Percentiles rank a stretch among this genome's conserved stretches.
Evolutionary conservation across 371 early-diverging fungal genomes (phyloP).

Genomic region (Saksenaea oblongispora): DNA sequence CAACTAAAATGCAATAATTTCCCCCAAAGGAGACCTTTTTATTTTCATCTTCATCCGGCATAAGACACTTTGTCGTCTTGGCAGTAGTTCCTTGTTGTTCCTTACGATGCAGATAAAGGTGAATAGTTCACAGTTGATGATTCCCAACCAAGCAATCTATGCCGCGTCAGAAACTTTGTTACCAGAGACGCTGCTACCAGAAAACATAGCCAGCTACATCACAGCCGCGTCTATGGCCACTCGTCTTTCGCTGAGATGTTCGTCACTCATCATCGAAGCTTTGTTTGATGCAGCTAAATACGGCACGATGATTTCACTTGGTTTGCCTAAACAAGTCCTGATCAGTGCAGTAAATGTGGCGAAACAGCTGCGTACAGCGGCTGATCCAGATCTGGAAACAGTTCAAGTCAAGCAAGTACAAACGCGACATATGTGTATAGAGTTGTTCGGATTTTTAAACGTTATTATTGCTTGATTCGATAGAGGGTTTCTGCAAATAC

Average conservation of each 20-base stretch:
- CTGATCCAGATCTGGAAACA: conserved; percentile 17
- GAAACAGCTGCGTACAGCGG: conserved; percentile 41
- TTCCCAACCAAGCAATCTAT: not conserved
- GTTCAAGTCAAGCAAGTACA: conserved; percentile 17
- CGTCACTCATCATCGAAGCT: conserved; percentile 47
- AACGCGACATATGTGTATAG: not conserved
- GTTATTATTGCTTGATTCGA: conserved; percentile 16
- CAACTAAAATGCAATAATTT: not conserved
- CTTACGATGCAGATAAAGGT: not conserved
- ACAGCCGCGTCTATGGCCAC: conserved; percentile 46
- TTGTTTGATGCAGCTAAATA: conserved; percentile 64
- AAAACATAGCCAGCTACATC: conserved; percentile 42
- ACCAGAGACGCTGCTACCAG: conserved; percentile 32
- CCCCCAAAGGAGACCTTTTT: conserved; percentile 1
- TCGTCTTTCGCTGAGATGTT: conserved; percentile 43
- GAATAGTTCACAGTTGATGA: not conserved
- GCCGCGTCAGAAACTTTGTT: not conserved
- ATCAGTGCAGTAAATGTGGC: conserved; percentile 61
- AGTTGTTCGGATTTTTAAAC: not conserved
- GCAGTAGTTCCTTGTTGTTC: not conserved
- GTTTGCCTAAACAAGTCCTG: conserved; percentile 56
- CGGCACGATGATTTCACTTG: conserved; percentile 60
- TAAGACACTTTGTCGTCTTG: not conserved
- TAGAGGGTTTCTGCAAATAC: conserved; percentile 56
- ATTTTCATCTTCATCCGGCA: not conserved